Evolutionary conservation across 352 stramenopile species (phyloP).

Genomic region (Phytophthora pinifolia): DNA sequence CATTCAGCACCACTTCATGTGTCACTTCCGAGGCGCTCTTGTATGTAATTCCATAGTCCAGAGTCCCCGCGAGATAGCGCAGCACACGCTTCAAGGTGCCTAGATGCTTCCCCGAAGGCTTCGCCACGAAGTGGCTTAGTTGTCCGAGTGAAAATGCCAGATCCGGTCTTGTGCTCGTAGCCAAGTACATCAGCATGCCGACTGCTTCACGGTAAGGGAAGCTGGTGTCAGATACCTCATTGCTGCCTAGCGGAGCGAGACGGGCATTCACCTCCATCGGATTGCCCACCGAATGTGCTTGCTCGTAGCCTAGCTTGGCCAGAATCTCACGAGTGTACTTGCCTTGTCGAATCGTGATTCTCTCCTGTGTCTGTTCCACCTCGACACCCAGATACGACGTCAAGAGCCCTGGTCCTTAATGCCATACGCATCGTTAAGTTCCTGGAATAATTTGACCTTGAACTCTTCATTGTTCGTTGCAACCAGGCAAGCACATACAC

Average conservation of each 20-base stretch:
- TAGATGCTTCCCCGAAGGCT: neutral
- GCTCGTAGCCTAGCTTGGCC: neutral
- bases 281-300: conserved; percentile 6
- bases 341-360: neutral
- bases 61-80: neutral
- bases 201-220: conserved; percentile 1
- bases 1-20: neutral
- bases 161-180: neutral
- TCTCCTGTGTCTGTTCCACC: neutral
- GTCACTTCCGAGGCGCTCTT: neutral
- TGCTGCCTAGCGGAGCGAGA: neutral
- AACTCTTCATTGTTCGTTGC: conserved; percentile 1
- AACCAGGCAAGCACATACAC: conserved; percentile 6
- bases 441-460: conserved; percentile 3
- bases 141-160: conserved; percentile 4
- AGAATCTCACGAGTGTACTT: conserved; percentile 4
- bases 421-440: neutral
- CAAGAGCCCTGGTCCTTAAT: conserved; percentile 9
- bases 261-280: conserved; percentile 2
- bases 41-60: conserved; percentile 3
- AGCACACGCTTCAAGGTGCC: neutral
- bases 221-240: neutral
- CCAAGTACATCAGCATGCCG: conserved; percentile 5
- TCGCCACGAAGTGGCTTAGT: conserved; percentile 5
- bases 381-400: conserved; percentile 3